These are phyloP conservation scores for Conringia planisiliqua DNA, from an alignment of 345 rosid species.

Conservation along the genomic window DNA sequence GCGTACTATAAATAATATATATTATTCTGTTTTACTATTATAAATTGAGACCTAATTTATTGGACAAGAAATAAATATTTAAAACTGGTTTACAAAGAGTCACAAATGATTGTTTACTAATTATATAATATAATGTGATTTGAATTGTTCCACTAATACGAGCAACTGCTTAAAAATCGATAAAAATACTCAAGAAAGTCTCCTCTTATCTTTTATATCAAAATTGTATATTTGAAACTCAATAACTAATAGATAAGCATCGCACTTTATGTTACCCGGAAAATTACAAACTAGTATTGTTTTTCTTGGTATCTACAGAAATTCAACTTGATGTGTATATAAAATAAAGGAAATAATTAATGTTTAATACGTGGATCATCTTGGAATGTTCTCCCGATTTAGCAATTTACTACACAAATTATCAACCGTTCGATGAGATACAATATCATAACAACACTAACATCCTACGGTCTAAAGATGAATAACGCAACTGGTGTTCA, in stretches of 20 bases:
- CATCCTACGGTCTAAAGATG: slow-evolving; percentile 14
- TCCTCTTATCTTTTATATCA: slow-evolving; percentile 20
- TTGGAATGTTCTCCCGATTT: slow-evolving; percentile 16
- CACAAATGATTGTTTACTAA: not conserved
- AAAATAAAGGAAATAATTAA: not conserved
- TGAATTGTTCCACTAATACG: slow-evolving; percentile 14
- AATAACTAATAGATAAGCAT: not conserved
- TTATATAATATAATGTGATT: not conserved
- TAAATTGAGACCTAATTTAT: not conserved
- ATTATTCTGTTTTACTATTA: too few species aligned
- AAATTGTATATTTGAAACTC: not conserved
- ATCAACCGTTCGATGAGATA: slow-evolving; percentile 18
- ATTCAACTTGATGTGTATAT: slow-evolving; percentile 3
- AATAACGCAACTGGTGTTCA: not conserved
- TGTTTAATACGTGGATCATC: not conserved
- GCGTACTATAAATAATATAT: not conserved
- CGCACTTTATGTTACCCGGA: not conserved
- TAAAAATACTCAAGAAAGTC: slow-evolving; percentile 4
- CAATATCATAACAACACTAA: not conserved
- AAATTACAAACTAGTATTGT: not conserved
- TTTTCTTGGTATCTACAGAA: not conserved
- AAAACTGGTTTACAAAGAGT: not conserved
- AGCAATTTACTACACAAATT: not conserved
- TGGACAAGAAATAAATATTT: not conserved
- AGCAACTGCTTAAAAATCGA: not conserved